Evolutionary conservation across 257 asterid genomes (phyloP), one percentile per base, ranked within the genome.

Genomic region (Schizonepeta tenuifolia): DNA sequence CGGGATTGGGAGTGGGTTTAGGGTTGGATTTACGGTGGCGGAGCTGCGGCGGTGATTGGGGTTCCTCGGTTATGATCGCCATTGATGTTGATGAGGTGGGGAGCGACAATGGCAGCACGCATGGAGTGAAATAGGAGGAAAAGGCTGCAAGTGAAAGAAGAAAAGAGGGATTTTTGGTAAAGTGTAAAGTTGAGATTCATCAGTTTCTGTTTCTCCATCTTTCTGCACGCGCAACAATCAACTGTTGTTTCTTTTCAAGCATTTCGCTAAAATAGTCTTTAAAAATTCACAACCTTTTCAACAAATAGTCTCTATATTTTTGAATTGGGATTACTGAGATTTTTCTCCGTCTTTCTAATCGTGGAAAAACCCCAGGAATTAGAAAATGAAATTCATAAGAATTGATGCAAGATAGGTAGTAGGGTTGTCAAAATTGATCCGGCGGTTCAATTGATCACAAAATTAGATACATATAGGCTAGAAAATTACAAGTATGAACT

Each of bases 61-160:
- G 90, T 58, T 83, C 86, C 77, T 92, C 93, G 7, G 89, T 82
- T 36, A 89, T 85, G 79, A 88, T 79, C 5, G 90, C 96, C 98
- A 92, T 92, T 75, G 63, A 5, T 31, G 70, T 92, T 75, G 63
- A 5, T 31, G 70, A n/a, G 40, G 72, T 24, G 62, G 7, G 47
- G 59, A 2, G 44, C 33, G 36, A 51, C 14, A 54, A 11, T 55
- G 63, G 71, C 55, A 21, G 60, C 2, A 28, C 41, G 76, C 69
- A 67, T 40, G 62, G 33, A 58, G 22, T 7, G 70, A 10, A 21
- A 31, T 55, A 64, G 62, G 26, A 17, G 12, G 24, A 6, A 36
- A 71, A 73, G 1, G 26, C 24, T 22, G 7, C 49, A 31, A 49
- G 18, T 5, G 9, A 1, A 31, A 44, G 13, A 28, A 6, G 6